These are phyloP conservation scores for Dicorynia guianensis DNA, from an alignment of 306 rosid species.

Conservation along the genomic window DNA sequence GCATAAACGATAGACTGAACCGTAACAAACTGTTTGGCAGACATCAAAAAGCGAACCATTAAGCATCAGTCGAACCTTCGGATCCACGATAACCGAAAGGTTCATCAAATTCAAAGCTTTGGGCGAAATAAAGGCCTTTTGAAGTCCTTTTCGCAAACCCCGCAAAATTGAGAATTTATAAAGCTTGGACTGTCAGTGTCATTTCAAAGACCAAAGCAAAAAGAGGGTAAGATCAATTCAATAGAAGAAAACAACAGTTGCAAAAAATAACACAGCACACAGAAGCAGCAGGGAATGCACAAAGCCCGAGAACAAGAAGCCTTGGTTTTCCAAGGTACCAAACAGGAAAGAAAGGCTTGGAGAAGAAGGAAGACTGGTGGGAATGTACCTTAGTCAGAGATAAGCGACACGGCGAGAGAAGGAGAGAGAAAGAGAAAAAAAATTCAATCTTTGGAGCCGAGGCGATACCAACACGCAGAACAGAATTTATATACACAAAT, in stretches of 20 bases:
- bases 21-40: neutral
- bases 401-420: too few species aligned
- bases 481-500: too few species aligned
- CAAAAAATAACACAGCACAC: neutral
- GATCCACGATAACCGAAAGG: conserved; percentile 23
- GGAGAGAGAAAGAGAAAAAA: too few species aligned
- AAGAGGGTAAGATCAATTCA: neutral
- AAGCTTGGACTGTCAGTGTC: neutral
- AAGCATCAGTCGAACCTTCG: conserved; percentile 1
- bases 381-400: neutral
- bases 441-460: too few species aligned
- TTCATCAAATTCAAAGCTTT: neutral
- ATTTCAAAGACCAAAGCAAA: neutral
- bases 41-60: conserved; percentile 6
- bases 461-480: too few species aligned
- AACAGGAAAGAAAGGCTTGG: neutral
- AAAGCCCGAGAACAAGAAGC: neutral
- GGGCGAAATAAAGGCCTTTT: neutral
- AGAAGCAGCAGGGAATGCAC: neutral
- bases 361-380: neutral
- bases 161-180: too few species aligned
- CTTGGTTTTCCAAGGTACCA: neutral
- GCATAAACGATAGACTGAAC: neutral
- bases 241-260: neutral
- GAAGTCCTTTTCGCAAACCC: neutral